Percentiles rank a stretch among this genome's conserved stretches.
phyloP scores from a whole-genome alignment of 176 grass and related monocot species.

The Carex pumila region DNA sequence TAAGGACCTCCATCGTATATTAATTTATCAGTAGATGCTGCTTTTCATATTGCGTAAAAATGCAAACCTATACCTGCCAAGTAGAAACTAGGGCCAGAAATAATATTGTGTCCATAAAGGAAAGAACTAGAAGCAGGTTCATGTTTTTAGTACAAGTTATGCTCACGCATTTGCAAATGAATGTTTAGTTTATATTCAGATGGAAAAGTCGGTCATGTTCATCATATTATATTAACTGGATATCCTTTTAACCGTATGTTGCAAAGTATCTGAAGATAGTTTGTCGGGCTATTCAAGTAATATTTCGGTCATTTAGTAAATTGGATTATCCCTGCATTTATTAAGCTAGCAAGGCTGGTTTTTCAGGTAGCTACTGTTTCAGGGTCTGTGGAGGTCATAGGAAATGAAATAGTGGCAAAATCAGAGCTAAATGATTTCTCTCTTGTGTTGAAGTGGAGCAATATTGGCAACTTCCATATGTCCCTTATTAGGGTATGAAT shows the following conservation, averaged over 20 bases:
- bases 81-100: neutral
- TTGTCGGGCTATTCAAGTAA: neutral
- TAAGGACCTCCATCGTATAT: neutral
- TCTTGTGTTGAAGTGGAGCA: slow-evolving; percentile 69
- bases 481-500: slow-evolving; percentile 54
- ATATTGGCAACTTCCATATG: slow-evolving; percentile 85
- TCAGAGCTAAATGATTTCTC: slow-evolving; percentile 71
- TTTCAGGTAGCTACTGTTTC: slow-evolving; percentile 62
- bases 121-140: neutral
- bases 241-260: neutral
- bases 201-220: neutral
- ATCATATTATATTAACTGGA: neutral
- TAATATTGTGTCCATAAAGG: neutral
- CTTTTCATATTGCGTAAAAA: neutral
- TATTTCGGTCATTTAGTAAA: neutral
- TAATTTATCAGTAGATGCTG: neutral
- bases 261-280: neutral
- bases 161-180: neutral
- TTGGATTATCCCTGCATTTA: neutral
- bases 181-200: neutral
- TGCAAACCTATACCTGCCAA: neutral
- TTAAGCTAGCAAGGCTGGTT: neutral
- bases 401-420: slow-evolving; percentile 67
- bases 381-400: slow-evolving; percentile 48
- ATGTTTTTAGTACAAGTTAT: neutral